Conservation (phyloP, 75 land plant genomes). For the Cunninghamia lanceolata region DNA sequence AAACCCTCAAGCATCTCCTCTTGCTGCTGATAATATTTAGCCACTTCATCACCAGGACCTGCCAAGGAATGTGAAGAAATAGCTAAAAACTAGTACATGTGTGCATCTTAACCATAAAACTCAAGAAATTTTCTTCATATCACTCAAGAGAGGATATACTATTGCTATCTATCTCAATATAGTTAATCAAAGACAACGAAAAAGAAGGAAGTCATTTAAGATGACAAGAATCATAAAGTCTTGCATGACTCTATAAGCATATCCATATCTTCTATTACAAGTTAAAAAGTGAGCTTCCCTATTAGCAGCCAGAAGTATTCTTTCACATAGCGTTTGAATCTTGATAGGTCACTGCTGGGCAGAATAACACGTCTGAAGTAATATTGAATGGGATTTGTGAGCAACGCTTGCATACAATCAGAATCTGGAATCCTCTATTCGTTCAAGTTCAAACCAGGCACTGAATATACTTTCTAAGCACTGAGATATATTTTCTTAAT, state of each 20-base stretch:
- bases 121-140: not conserved
- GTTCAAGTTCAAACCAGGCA: not conserved
- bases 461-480: not conserved
- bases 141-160: too few relatives aligned
- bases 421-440: too few relatives aligned
- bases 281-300: not conserved
- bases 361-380: not conserved
- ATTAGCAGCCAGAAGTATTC: not conserved
- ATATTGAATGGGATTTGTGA: not conserved
- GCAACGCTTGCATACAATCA: not conserved
- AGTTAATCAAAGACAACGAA: not conserved
- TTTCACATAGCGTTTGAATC: not conserved
- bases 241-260: not conserved
- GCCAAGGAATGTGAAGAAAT: not conserved
- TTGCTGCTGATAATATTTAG: slow-evolving; percentile 93
- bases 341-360: not conserved
- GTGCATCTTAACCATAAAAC: not conserved
- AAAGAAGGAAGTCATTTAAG: not conserved
- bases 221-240: not conserved
- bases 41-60: slow-evolving; percentile 66
- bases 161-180: not conserved
- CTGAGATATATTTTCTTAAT: not conserved
- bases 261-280: not conserved
- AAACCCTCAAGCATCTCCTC: slow-evolving; percentile 88
- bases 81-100: not conserved